Percentiles rank a stretch among this genome's conserved stretches.
These are phyloP conservation scores for Phytophthora europaea DNA, from an alignment of 352 stramenopile genomes.

Conservation along the genomic window DNA sequence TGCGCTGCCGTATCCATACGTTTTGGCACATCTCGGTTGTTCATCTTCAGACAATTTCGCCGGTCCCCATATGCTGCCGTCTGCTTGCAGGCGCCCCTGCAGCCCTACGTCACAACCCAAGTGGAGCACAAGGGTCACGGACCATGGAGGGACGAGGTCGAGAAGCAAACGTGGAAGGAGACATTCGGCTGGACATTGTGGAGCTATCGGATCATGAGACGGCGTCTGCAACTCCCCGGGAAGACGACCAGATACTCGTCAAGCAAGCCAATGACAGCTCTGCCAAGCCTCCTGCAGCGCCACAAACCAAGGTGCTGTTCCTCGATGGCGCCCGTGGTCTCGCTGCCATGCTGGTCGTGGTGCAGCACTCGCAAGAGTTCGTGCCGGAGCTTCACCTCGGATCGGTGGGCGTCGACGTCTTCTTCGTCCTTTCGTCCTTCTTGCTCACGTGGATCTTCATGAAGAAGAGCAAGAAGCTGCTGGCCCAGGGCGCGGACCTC, in stretches of 20 bases:
- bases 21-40: neutral
- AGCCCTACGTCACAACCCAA: slow-evolving; percentile 4
- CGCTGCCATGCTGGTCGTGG: slow-evolving; percentile 33
- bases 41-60: slow-evolving; percentile 1
- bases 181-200: neutral
- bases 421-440: slow-evolving; percentile 38
- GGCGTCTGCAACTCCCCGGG: neutral
- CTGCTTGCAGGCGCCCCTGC: neutral
- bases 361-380: slow-evolving; percentile 29
- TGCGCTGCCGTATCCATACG: neutral
- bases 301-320: slow-evolving; percentile 29
- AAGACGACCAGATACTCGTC: slow-evolving; percentile 18
- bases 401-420: slow-evolving; percentile 30
- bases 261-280: slow-evolving; percentile 5
- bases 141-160: neutral
- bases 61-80: slow-evolving; percentile 1
- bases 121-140: slow-evolving; percentile 3
- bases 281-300: slow-evolving; percentile 4
- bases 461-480: slow-evolving; percentile 30
- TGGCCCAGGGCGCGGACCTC: slow-evolving; percentile 9
- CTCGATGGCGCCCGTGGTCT: slow-evolving; percentile 29
- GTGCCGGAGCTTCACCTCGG: slow-evolving; percentile 21
- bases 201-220: slow-evolving; percentile 16
- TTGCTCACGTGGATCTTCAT: slow-evolving; percentile 34
- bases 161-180: neutral